A percentile compares a stretch with the other conserved stretches of the same genome.
Evolutionary conservation across 2,329 filamentous ascomycete species (phyloP).

Genomic region (Pseudocercospora eumusae): DNA sequence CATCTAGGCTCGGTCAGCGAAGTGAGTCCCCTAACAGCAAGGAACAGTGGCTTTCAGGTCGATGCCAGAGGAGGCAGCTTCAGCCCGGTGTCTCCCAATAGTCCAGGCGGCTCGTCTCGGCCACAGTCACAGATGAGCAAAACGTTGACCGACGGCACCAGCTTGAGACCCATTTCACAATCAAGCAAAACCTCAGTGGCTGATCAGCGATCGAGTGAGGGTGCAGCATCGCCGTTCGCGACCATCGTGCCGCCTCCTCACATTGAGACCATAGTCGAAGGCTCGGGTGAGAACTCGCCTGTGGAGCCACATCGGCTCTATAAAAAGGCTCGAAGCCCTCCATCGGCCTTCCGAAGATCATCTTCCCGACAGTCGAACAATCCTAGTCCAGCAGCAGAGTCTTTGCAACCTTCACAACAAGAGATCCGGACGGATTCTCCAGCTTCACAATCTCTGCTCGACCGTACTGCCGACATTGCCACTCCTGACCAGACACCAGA

Average conservation of each 20-base stretch:
- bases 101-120: slow-evolving; percentile 21
- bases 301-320: slow-evolving; percentile 11
- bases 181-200: slow-evolving; percentile 11
- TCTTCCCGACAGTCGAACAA: slow-evolving; percentile 16
- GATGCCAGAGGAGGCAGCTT: slow-evolving; percentile 21
- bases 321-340: slow-evolving; percentile 10
- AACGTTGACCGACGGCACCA: slow-evolving; percentile 8
- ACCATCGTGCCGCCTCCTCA: slow-evolving; percentile 24
- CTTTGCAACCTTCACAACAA: slow-evolving; percentile 1
- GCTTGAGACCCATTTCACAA: slow-evolving; percentile 10
- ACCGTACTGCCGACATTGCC: slow-evolving; percentile 17
- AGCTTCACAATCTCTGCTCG: slow-evolving; percentile 8
- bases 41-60: slow-evolving; percentile 17
- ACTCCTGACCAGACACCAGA: slow-evolving; percentile 29
- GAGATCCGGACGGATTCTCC: slow-evolving; percentile 6
- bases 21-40: slow-evolving; percentile 32
- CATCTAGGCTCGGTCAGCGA: slow-evolving; percentile 25
- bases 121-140: slow-evolving; percentile 26
- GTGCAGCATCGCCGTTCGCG: slow-evolving; percentile 19
- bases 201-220: slow-evolving; percentile 11
- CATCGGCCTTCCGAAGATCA: slow-evolving; percentile 15
- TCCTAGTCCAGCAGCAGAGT: slow-evolving; percentile 1
- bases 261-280: slow-evolving; percentile 25
- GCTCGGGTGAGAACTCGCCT: slow-evolving; percentile 24
- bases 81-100: slow-evolving; percentile 27